A percentile compares a stretch with the other conserved stretches of the same genome.
phyloP scores from a whole-genome alignment of 2,329 filamentous ascomycete species.

The Lasiodiplodia sp. region DNA sequence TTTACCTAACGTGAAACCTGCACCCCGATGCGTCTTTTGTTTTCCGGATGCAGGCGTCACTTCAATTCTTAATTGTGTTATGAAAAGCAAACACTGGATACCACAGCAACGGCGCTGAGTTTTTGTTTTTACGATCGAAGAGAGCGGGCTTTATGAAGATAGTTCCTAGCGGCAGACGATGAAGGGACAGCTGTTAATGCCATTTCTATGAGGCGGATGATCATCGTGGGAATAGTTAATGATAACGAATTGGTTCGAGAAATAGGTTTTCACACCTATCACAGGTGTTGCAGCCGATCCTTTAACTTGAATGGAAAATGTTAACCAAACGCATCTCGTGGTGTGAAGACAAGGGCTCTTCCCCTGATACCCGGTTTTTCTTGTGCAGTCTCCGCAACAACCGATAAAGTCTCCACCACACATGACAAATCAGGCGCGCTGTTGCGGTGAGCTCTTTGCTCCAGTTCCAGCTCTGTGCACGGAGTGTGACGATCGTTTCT shows the following conservation, averaged over 20 bases:
- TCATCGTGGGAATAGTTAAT: neutral
- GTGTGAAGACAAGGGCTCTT: neutral
- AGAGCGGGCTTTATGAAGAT: neutral
- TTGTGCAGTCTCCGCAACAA: constrained; percentile 4
- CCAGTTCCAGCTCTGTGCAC: neutral
- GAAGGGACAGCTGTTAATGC: constrained; percentile 5
- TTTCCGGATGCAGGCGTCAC: neutral
- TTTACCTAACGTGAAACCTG: neutral
- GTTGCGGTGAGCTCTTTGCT: constrained; percentile 13
- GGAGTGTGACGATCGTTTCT: constrained; percentile 5
- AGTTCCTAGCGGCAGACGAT: neutral
- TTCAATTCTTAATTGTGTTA: constrained; percentile 23
- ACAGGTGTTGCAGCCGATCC: neutral
- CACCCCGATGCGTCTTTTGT: neutral
- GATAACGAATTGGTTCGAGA: neutral
- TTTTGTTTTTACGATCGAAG: constrained; percentile 5
- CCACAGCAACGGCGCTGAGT: constrained; percentile 3
- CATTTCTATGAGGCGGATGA: constrained; percentile 12
- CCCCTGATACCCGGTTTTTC: constrained; percentile 11
- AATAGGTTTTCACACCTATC: neutral
- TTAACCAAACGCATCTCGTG: no score
- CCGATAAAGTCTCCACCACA: neutral
- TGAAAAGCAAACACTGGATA: constrained; percentile 17
- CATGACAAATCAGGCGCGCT: constrained; percentile 14
- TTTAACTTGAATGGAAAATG: neutral